Evolutionary conservation across 2,329 filamentous ascomycete species (phyloP).

Genomic region (Tolypocladium album): DNA sequence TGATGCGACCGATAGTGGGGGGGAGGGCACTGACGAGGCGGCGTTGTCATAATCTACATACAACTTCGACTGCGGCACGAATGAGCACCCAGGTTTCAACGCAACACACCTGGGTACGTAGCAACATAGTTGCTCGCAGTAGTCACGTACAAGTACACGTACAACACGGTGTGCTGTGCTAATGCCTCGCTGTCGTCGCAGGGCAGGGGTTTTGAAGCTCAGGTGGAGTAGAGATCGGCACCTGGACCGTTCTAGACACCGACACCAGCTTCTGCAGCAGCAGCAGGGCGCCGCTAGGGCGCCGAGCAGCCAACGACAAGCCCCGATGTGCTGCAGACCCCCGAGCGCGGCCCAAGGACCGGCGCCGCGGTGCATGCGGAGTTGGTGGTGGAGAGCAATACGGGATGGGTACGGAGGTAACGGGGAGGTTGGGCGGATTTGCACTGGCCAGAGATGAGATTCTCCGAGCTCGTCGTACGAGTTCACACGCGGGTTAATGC

Average conservation of each 20-base stretch:
- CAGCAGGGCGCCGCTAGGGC: background rate
- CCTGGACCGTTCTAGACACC: background rate
- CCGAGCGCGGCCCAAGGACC: background rate
- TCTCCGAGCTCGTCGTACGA: background rate
- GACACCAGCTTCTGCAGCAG: background rate
- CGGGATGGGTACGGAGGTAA: background rate
- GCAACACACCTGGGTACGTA: background rate
- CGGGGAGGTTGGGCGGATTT: background rate
- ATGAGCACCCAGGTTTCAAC: too few relatives aligned
- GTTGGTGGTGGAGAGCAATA: background rate
- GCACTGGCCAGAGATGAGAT: background rate
- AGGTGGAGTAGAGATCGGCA: background rate
- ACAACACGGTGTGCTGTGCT: too few relatives aligned
- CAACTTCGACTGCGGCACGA: background rate
- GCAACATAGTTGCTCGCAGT: too few relatives aligned
- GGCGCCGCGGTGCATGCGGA: background rate
- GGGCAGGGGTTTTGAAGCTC: background rate
- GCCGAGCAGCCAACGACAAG: background rate
- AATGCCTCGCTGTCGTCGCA: background rate
- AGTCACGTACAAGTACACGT: too few relatives aligned
- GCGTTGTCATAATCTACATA: background rate
- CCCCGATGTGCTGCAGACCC: background rate
- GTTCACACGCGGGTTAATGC: background rate
- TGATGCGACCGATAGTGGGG: background rate
- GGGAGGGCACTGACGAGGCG: background rate